These are phyloP conservation scores for Lactifluus pinguis DNA, from an alignment of 768 basidiomycete genomes.

Conservation along the genomic window DNA sequence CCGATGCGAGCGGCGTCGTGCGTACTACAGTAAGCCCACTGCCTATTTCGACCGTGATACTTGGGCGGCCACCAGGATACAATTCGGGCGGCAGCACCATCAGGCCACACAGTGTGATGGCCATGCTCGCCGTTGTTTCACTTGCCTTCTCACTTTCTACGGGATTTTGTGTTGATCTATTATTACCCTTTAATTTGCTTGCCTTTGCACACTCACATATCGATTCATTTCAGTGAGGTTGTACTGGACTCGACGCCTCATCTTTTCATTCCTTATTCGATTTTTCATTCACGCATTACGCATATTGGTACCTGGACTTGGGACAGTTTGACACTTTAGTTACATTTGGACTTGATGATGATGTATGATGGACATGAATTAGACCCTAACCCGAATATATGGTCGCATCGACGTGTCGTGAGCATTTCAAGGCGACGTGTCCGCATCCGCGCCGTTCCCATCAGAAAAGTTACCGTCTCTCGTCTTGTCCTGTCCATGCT, in stretches of 20 bases:
- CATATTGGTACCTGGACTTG: background rate
- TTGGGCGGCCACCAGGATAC: slow-evolving; percentile 58
- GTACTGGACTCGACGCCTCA: background rate
- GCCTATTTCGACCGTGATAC: slow-evolving; percentile 36
- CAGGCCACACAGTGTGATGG: background rate
- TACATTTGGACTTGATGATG: background rate
- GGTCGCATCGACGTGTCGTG: slow-evolving; percentile 11
- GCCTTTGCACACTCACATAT: background rate
- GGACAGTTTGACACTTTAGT: background rate
- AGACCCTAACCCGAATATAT: slow-evolving; percentile 8
- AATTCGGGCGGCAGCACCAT: background rate
- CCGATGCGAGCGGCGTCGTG: slow-evolving; percentile 44
- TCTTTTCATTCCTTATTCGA: background rate
- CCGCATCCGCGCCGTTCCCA: background rate
- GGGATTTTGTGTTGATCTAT: slow-evolving; percentile 4
- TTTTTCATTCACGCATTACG: background rate
- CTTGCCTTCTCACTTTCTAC: background rate
- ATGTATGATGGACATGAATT: background rate
- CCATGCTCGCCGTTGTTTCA: background rate
- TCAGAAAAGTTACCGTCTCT: background rate
- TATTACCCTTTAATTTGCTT: background rate
- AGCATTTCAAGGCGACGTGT: background rate
- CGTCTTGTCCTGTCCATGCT: slow-evolving; percentile 12
- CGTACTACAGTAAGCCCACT: slow-evolving; percentile 47
- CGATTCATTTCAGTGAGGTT: background rate